phyloP scores from a whole-genome alignment of 495 filamentous ascomycete species.

The Neurospora tetraspora region DNA sequence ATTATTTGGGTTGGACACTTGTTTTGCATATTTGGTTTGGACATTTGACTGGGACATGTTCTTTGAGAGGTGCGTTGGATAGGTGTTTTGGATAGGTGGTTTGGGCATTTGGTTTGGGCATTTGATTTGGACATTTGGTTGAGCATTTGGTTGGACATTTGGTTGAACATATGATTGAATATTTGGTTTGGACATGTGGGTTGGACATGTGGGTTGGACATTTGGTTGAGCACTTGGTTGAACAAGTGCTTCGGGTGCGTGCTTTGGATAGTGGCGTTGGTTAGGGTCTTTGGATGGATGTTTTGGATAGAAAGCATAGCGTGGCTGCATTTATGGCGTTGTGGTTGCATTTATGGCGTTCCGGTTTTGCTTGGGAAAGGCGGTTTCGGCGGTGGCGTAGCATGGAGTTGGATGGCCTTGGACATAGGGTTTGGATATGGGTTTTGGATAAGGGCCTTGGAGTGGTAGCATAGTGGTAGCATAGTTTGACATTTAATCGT shows the following conservation, averaged over 20 bases:
- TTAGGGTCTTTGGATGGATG: background rate
- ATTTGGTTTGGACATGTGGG: too few relatives aligned
- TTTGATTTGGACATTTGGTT: background rate
- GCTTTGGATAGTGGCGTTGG: background rate
- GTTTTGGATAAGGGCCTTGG: background rate
- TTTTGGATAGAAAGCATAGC: background rate
- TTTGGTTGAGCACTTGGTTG: background rate
- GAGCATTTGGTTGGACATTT: background rate
- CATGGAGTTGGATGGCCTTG: background rate
- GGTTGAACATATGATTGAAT: background rate
- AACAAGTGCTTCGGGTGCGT: background rate
- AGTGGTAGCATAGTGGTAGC: background rate
- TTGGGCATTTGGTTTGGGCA: background rate
- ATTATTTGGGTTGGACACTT: too few relatives aligned
- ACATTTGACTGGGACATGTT: background rate
- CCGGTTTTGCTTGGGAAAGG: background rate
- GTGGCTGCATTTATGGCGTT: background rate
- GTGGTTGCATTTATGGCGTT: background rate
- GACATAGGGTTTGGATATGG: background rate
- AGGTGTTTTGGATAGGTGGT: background rate
- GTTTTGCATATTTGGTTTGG: background rate
- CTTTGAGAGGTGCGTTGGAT: background rate
- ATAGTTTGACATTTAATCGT: background rate
- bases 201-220: too few relatives aligned
- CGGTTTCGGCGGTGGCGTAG: background rate